Conservation (phyloP, 306 rosid species). For the Chamaecrista fasciculata region DNA sequence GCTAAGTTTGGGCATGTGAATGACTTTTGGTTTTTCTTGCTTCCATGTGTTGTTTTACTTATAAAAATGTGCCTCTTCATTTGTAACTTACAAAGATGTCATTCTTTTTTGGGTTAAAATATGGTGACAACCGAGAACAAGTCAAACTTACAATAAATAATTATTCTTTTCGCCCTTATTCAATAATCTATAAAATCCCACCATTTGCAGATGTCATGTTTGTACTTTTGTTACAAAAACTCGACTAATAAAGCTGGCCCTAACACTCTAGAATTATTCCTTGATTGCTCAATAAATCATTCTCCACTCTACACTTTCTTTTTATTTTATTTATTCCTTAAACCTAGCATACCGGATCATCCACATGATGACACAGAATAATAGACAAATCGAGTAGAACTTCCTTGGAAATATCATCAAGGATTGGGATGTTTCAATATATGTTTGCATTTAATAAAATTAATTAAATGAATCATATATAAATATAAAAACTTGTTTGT, state of each 20-base stretch:
- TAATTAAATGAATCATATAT: too few species aligned
- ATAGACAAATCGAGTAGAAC: not conserved
- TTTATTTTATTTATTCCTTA: not conserved
- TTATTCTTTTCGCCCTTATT: not conserved
- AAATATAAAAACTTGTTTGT: too few species aligned
- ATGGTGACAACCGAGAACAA: not conserved
- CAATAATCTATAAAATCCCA: constrained; percentile 21
- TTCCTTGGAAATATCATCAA: too few species aligned
- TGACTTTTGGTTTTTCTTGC: not conserved
- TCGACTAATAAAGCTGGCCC: constrained; percentile 30
- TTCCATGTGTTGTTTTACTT: not conserved
- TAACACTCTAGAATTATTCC: constrained; percentile 15
- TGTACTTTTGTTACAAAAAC: constrained; percentile 28
- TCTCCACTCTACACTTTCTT: not conserved
- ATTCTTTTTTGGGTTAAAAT: not conserved
- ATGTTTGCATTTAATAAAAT: too few species aligned
- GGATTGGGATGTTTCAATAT: too few species aligned
- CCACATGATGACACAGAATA: not conserved
- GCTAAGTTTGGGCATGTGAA: not conserved
- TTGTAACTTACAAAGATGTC: not conserved
- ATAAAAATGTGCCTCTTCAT: too few species aligned
- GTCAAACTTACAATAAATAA: not conserved
- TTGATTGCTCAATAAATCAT: not conserved
- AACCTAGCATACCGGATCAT: not conserved
- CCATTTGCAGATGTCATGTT: constrained; percentile 22